phyloP scores from a whole-genome alignment of 257 asterid species.

The Pogostemon cablin region DNA sequence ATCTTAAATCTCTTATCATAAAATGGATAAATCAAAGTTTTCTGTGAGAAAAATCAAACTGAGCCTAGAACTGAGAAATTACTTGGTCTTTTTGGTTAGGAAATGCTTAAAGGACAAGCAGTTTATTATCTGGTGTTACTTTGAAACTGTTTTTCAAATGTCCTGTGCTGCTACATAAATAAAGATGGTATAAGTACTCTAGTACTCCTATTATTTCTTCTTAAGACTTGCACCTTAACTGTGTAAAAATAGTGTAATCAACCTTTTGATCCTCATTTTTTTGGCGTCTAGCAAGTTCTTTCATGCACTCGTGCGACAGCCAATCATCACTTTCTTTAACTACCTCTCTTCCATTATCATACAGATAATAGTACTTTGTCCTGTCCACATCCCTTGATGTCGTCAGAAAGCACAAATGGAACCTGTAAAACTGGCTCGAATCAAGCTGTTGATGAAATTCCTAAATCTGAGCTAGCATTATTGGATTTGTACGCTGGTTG shows the following conservation, averaged over 20 bases:
- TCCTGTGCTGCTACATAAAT: neutral
- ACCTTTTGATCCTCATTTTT: slow-evolving; percentile 11
- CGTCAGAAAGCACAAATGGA: slow-evolving; percentile 24
- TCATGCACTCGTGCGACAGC: slow-evolving; percentile 9
- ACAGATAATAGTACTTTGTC: slow-evolving; percentile 38
- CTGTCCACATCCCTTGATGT: slow-evolving; percentile 29
- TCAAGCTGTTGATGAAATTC: slow-evolving; percentile 25
- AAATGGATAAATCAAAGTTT: neutral
- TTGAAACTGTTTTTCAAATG: neutral
- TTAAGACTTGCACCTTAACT: slow-evolving; percentile 14
- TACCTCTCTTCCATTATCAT: slow-evolving; percentile 22
- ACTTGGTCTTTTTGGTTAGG: neutral
- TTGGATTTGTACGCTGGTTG: slow-evolving; percentile 58
- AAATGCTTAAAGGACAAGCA: neutral
- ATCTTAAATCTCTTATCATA: neutral
- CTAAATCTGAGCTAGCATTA: slow-evolving; percentile 43
- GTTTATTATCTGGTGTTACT: neutral
- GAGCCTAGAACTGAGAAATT: neutral
- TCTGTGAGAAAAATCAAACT: neutral
- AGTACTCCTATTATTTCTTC: slow-evolving; percentile 8
- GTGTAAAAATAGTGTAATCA: neutral
- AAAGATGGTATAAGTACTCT: neutral
- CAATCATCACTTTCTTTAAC: slow-evolving; percentile 22
- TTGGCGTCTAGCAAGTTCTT: slow-evolving; percentile 6
- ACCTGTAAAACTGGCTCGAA: slow-evolving; percentile 28